Evolutionary conservation across 176 grass and related monocot species (phyloP).

Genomic region (Paspalum notatum): DNA sequence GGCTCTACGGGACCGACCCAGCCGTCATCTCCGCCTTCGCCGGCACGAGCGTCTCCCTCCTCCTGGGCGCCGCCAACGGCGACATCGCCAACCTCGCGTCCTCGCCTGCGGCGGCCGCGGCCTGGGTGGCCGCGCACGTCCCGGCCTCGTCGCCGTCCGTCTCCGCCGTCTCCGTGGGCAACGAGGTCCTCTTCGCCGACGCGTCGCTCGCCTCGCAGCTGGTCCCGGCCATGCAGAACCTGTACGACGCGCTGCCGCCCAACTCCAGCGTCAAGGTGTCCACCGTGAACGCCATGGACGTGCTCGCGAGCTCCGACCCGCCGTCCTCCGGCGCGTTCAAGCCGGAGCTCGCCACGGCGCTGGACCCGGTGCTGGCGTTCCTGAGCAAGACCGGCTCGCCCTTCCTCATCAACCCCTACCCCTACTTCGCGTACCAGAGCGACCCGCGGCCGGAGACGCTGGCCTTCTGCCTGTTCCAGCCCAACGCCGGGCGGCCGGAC

Average conservation of each 20-base stretch:
- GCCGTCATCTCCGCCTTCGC: slow-evolving; percentile 71
- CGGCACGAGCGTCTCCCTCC: slow-evolving; percentile 71
- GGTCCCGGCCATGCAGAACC: slow-evolving; percentile 71
- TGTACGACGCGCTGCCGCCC: slow-evolving; percentile 58
- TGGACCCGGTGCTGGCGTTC: slow-evolving; percentile 75
- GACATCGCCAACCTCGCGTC: slow-evolving; percentile 79
- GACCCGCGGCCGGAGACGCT: slow-evolving; percentile 71
- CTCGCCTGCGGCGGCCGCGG: slow-evolving; percentile 54
- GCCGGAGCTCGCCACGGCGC: slow-evolving; percentile 43
- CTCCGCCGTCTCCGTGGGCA: slow-evolving; percentile 71
- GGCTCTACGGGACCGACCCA: slow-evolving; percentile 77
- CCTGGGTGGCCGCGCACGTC: slow-evolving; percentile 81
- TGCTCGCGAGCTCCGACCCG: slow-evolving; percentile 72
- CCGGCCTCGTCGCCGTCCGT: slow-evolving; percentile 50
- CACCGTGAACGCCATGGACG: slow-evolving; percentile 78
- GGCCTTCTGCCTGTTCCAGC: slow-evolving; percentile 80
- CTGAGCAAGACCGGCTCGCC: slow-evolving; percentile 74
- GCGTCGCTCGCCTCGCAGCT: slow-evolving; percentile 58
- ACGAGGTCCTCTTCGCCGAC: slow-evolving; percentile 82
- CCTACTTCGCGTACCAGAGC: slow-evolving; percentile 85
- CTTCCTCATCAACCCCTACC: slow-evolving; percentile 90
- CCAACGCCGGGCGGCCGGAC: slow-evolving; percentile 69
- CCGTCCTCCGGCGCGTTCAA: slow-evolving; percentile 70
- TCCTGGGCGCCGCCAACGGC: slow-evolving; percentile 78
- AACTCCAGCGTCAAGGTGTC: slow-evolving; percentile 66